Evolutionary conservation across 2,329 filamentous ascomycete species (phyloP), one percentile per base, ranked within the genome.

Genomic region (Ophiosphaerella narmari): DNA sequence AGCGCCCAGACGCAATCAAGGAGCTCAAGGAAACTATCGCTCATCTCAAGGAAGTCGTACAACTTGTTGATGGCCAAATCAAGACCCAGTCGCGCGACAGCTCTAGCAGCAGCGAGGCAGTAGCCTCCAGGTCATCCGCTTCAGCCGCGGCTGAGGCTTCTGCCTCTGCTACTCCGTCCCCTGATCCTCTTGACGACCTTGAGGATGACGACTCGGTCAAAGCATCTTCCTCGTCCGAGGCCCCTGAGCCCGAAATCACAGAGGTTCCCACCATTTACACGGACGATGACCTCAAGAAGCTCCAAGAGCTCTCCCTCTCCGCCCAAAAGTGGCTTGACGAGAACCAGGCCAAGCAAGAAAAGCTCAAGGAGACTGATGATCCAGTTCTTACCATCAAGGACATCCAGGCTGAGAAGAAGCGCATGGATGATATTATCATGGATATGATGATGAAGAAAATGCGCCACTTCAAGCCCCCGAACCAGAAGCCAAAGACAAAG

Each of bases 351-450:
- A 0, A 86, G 86, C 6, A 79, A 96, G 50, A 43, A 11, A 61
- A 62, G 43, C 57, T 70, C 5, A 48, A 51, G n/a, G 44, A 46
- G n/a, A 66, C 86, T 2, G 89, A 90, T 8, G 86, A 97, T 59
- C 90, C 93, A 0, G 85, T 87, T 1, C 78, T 97, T 7, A 81
- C 87, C 0, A 77, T 86, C 58, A 86, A 87, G 66, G 92, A 96
- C 5, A 50, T 72, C 35, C 77, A 85, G 50, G 80, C 78, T 21
- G 88, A 87, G 73, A 81, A 86, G 13, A 84, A 86, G 63, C 84
- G 89, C 69, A 80, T 97, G 6, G 85, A 88, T 68, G 86, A 89
- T 68, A 83, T 81, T 4, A 83, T 85, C 61, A 82, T 87, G 70
- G 84, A 90, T 21, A 79, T 92, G 41, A 81, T 90, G 46, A 83